Evolutionary conservation across 2,329 filamentous ascomycete genomes (phyloP).

Genomic region (Penicillium sp.): DNA sequence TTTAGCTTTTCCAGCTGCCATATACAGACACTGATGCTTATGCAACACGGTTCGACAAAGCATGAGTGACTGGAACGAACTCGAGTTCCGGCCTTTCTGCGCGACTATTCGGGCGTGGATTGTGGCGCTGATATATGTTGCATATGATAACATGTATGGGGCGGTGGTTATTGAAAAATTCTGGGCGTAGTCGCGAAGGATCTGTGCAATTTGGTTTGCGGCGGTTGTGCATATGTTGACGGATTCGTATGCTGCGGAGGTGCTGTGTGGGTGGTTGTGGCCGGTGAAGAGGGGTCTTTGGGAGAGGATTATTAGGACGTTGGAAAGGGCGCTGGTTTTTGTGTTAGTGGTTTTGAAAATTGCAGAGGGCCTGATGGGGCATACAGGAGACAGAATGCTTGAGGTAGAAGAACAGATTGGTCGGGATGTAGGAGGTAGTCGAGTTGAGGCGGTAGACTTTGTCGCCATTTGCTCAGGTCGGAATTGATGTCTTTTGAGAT

Average conservation of each 20-base stretch:
- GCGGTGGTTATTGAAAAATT: constrained; percentile 41
- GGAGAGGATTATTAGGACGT: constrained; percentile 43
- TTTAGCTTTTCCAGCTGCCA: constrained; percentile 22
- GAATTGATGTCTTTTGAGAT: constrained; percentile 21
- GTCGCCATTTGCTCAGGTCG: constrained; percentile 23
- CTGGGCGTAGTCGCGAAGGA: constrained; percentile 35
- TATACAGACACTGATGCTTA: constrained; percentile 20
- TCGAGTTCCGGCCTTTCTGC: constrained; percentile 19
- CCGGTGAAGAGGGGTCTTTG: constrained; percentile 41
- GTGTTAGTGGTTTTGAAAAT: neutral
- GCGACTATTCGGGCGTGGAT: constrained; percentile 51
- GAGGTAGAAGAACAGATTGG: constrained; percentile 21
- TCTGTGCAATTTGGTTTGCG: constrained; percentile 36
- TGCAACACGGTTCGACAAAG: constrained; percentile 20
- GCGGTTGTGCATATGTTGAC: constrained; percentile 33
- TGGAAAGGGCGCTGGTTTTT: constrained; percentile 31
- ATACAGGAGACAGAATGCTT: constrained; percentile 22
- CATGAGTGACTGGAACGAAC: constrained; percentile 26
- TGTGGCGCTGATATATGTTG: constrained; percentile 53
- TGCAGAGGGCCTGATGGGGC: neutral
- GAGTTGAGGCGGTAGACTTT: constrained; percentile 21
- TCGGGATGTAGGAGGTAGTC: constrained; percentile 20
- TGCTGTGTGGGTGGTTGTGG: constrained; percentile 12
- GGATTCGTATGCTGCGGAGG: constrained; percentile 23
- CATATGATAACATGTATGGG: constrained; percentile 50